Evolutionary conservation across 2,329 filamentous ascomycete species (phyloP).

Genomic region (Penicillium palitans): DNA sequence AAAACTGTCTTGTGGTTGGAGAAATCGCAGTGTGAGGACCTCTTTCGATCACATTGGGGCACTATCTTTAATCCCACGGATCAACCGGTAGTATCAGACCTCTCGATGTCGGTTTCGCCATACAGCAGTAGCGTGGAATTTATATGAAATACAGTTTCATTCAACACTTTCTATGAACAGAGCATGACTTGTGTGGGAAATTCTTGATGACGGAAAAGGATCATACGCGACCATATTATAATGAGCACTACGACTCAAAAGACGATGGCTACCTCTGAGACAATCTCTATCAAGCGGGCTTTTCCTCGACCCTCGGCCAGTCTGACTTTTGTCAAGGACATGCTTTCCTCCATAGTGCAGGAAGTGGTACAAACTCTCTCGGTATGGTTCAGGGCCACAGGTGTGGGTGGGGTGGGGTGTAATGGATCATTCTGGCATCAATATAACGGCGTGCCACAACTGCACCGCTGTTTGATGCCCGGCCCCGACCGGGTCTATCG

Average conservation of each 20-base stretch:
- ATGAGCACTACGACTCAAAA: background rate
- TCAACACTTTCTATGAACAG: background rate
- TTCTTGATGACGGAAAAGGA: background rate
- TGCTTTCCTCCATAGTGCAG: background rate
- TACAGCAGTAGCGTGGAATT: background rate
- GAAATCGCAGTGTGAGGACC: conserved; percentile 13
- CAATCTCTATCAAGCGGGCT: background rate
- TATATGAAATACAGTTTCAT: background rate
- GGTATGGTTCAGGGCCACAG: background rate
- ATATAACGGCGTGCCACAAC: background rate
- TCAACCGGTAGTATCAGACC: background rate
- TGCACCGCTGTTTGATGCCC: background rate
- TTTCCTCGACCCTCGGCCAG: too few relatives aligned
- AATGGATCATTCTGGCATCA: too few relatives aligned
- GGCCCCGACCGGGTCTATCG: background rate
- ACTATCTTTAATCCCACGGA: conserved; percentile 7
- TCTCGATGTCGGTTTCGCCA: background rate
- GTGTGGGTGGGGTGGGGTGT: too few relatives aligned
- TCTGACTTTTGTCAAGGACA: too few relatives aligned
- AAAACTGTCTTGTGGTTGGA: conserved; percentile 27
- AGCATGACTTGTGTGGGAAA: background rate
- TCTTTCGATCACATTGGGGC: conserved; percentile 25
- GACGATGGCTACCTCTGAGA: background rate
- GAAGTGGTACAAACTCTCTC: background rate
- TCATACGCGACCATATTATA: background rate